Percentiles rank a stretch among this genome's conserved stretches.
These are phyloP conservation scores for thale cress (Arabidopsis thaliana) DNA, from an alignment of 345 rosid genomes.

Conservation along the genomic window DNA sequence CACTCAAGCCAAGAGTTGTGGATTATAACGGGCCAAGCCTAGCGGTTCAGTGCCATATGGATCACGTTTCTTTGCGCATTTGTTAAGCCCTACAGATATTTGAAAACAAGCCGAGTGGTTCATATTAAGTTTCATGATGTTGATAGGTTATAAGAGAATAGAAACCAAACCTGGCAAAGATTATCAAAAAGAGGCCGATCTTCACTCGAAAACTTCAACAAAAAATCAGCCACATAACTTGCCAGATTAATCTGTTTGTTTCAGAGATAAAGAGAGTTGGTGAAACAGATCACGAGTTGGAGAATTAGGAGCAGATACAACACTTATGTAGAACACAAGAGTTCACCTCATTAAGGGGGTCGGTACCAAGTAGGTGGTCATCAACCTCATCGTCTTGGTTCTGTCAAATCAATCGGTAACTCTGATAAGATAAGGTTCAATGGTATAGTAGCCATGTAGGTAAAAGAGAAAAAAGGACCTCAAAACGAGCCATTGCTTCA, in stretches of 20 bases:
- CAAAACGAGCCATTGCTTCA: conserved; percentile 77
- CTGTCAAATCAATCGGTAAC: conserved; percentile 42
- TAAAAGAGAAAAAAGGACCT: conserved; percentile 50
- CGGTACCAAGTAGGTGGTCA: conserved; percentile 50
- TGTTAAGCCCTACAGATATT: conserved; percentile 60
- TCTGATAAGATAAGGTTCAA: conserved; percentile 23
- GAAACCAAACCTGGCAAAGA: conserved; percentile 69
- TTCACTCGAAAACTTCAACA: conserved; percentile 57
- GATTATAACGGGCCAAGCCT: conserved; percentile 13
- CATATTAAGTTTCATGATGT: conserved; percentile 17
- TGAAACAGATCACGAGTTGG: conserved; percentile 21
- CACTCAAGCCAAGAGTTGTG: conserved; percentile 26
- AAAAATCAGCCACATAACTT: conserved; percentile 67
- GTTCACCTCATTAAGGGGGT: conserved; percentile 80
- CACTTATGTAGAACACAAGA: neutral
- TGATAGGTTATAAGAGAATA: conserved; percentile 22
- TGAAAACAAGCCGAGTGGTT: conserved; percentile 32
- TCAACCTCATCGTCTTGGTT: conserved; percentile 66
- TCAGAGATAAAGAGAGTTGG: conserved; percentile 11
- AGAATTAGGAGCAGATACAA: neutral
- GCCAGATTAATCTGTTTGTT: conserved; percentile 74
- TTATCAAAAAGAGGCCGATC: conserved; percentile 60
- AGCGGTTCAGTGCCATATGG: conserved; percentile 48
- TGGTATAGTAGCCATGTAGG: neutral
- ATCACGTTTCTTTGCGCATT: conserved; percentile 58